Conservation (phyloP, 345 rosid genomes). For the Lagerstroemia speciosa region DNA sequence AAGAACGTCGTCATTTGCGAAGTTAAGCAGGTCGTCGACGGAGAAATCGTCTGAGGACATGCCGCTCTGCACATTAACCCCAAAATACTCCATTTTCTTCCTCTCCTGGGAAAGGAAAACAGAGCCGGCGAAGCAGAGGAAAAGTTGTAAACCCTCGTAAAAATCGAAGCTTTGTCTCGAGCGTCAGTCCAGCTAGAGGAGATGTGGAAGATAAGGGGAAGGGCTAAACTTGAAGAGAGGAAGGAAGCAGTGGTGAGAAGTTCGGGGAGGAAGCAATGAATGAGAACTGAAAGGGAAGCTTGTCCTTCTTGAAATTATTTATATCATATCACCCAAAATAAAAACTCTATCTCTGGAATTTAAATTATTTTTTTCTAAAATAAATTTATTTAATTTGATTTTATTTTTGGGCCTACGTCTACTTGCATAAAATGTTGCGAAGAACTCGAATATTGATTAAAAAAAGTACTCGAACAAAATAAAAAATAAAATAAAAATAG, state of each 20-base stretch:
- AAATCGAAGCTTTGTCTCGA: slow-evolving; percentile 2
- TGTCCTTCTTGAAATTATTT: not conserved
- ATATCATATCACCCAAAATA: not conserved
- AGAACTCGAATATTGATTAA: no score
- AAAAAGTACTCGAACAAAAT: no score
- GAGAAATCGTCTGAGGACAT: slow-evolving; percentile 50
- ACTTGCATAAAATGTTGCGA: not conserved
- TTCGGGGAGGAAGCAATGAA: slow-evolving; percentile 8
- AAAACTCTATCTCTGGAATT: no score
- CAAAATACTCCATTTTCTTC: slow-evolving; percentile 58
- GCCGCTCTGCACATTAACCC: slow-evolving; percentile 25
- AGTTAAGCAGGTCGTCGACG: slow-evolving; percentile 78
- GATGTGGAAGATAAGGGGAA: not conserved
- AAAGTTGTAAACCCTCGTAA: not conserved
- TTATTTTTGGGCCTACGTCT: not conserved
- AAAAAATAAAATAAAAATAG: no score
- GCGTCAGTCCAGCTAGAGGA: not conserved
- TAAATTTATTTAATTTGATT: not conserved
- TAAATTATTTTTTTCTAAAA: not conserved
- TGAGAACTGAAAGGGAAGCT: not conserved
- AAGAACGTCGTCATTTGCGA: slow-evolving; percentile 54
- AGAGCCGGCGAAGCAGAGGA: not conserved
- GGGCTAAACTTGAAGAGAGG: not conserved
- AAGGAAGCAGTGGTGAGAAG: not conserved
- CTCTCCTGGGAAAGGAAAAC: not conserved